Percentiles rank a stretch among this genome's conserved stretches.
Conservation (phyloP, 176 grass and related monocot species). For the Avena sativa region DNA sequence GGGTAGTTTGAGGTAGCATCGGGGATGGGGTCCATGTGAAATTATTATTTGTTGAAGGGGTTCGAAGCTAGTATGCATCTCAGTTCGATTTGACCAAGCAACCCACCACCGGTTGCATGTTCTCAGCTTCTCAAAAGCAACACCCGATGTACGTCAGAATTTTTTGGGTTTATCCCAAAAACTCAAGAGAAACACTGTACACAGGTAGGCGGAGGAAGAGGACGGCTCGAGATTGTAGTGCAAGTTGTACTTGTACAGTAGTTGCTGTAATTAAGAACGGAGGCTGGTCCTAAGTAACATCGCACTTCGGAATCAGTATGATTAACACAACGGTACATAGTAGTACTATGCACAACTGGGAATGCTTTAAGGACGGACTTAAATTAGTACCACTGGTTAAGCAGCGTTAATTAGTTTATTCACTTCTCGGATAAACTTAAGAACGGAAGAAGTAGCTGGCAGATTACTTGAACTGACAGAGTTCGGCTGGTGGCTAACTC, state of each 20-base stretch:
- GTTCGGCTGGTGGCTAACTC: neutral
- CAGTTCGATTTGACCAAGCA: constrained; percentile 57
- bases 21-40: constrained; percentile 10
- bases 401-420: neutral
- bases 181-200: neutral
- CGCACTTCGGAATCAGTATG: constrained; percentile 1
- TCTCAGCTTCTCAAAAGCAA: constrained; percentile 24
- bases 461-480: neutral
- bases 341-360: neutral
- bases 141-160: neutral
- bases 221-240: neutral
- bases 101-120: constrained; percentile 31
- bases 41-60: constrained; percentile 23
- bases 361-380: constrained; percentile 39
- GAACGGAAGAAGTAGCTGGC: neutral
- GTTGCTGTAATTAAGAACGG: constrained; percentile 10
- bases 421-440: neutral
- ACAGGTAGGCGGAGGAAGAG: neutral
- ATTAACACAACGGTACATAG: constrained; percentile 6
- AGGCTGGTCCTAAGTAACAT: constrained; percentile 32
- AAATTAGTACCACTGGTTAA: neutral
- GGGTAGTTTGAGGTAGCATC: constrained; percentile 35
- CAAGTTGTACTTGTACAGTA: neutral
- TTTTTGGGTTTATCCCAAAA: constrained; percentile 36
- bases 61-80: constrained; percentile 28